Evolutionary conservation across 225 moss, liverwort and hornwort species (phyloP).

Genomic region (Anthoceros angustus): DNA sequence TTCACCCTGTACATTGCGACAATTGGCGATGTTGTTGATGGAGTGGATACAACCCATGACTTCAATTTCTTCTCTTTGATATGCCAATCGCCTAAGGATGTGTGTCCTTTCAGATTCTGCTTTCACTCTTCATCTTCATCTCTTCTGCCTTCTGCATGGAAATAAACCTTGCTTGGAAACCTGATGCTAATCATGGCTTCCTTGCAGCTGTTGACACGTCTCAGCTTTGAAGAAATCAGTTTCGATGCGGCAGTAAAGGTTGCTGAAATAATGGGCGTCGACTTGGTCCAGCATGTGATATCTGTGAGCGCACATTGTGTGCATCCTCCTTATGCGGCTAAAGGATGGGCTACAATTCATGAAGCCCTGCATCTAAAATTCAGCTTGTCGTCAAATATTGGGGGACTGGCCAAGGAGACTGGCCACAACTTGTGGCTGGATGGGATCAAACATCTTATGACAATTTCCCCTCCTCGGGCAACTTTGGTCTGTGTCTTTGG

Average conservation of each 20-base stretch:
- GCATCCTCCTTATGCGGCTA: slow-evolving; percentile 68
- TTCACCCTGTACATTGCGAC: slow-evolving; percentile 95
- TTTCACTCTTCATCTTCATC: not conserved
- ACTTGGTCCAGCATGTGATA: slow-evolving; percentile 93
- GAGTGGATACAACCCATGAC: slow-evolving; percentile 97
- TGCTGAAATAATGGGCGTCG: slow-evolving; percentile 95
- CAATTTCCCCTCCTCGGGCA: slow-evolving; percentile 80
- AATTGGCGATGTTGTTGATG: slow-evolving; percentile 95
- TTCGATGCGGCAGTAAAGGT: slow-evolving; percentile 98
- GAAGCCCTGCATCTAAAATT: slow-evolving; percentile 24
- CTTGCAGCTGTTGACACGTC: slow-evolving; percentile 81
- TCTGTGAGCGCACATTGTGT: slow-evolving; percentile 92
- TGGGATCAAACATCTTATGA: slow-evolving; percentile 90
- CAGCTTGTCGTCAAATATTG: slow-evolving; percentile 35
- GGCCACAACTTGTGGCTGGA: slow-evolving; percentile 33
- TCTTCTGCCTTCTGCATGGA: not conserved
- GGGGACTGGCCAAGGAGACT: slow-evolving; percentile 35
- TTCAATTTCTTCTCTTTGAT: slow-evolving; percentile 95
- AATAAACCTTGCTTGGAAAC: not conserved
- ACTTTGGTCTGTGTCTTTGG: slow-evolving; percentile 88
- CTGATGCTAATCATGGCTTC: not conserved
- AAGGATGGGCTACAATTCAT: slow-evolving; percentile 85
- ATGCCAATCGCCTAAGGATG: slow-evolving; percentile 92
- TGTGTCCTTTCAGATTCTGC: slow-evolving; percentile 12
- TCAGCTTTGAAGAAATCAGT: slow-evolving; percentile 92